Percentiles rank a stretch among this genome's conserved stretches.
Evolutionary conservation across 2,329 filamentous ascomycete species (phyloP).

Genomic region (Pleomassaria siparia): DNA sequence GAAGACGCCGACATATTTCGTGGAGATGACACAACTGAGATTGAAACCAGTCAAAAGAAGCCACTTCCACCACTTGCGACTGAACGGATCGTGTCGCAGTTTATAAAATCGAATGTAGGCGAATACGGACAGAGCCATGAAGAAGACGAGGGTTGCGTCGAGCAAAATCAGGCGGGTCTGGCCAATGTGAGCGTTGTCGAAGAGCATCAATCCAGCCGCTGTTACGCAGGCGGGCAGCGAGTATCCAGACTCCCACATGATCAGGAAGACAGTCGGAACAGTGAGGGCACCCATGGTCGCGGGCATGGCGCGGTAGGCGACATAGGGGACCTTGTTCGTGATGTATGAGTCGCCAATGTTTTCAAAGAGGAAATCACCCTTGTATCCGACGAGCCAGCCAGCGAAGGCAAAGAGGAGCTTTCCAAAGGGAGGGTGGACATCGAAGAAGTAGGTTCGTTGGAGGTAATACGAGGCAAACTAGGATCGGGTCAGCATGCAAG

Average conservation of each 20-base stretch:
- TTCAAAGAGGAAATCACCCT: slow-evolving; percentile 96
- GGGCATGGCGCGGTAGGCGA: slow-evolving; percentile 91
- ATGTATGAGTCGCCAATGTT: slow-evolving; percentile 99
- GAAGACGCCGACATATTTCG: slow-evolving; percentile 96
- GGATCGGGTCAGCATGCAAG: slow-evolving; percentile 19
- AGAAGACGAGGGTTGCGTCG: slow-evolving; percentile 89
- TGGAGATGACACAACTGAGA: slow-evolving; percentile 96
- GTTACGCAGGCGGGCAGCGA: slow-evolving; percentile 89
- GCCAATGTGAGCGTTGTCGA: slow-evolving; percentile 97
- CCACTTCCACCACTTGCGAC: slow-evolving; percentile 99
- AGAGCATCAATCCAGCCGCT: slow-evolving; percentile 81
- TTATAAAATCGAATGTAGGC: slow-evolving; percentile 99
- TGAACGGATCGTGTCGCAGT: slow-evolving; percentile 82
- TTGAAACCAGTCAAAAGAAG: slow-evolving; percentile 90
- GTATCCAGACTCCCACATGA: slow-evolving; percentile 99
- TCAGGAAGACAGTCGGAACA: slow-evolving; percentile 89
- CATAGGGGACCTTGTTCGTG: slow-evolving; percentile 93
- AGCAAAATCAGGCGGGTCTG: slow-evolving; percentile 94
- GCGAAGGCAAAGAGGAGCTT: slow-evolving; percentile 97
- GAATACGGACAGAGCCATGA: slow-evolving; percentile 92
- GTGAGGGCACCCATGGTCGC: slow-evolving; percentile 90
- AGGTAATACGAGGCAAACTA: slow-evolving; percentile 73
- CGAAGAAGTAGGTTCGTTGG: slow-evolving; percentile 98
- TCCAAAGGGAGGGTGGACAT: slow-evolving; percentile 96
- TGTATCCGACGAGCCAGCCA: slow-evolving; percentile 96